Evolutionary conservation across 805 yeast species (phyloP).

Genomic region (Lipomyces spencermartinsiae): DNA sequence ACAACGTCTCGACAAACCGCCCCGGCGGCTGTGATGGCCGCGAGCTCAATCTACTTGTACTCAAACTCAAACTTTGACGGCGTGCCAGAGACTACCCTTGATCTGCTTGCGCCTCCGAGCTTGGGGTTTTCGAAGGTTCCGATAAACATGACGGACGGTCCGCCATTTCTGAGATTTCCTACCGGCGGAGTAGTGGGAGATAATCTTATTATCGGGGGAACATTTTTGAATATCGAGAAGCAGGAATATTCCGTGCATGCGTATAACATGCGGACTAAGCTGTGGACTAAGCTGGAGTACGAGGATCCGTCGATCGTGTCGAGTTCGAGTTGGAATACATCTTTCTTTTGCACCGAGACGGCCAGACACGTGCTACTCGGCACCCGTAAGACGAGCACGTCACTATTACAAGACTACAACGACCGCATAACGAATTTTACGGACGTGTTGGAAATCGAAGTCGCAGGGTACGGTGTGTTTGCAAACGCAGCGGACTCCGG

Average conservation of each 20-base stretch:
- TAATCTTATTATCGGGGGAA: constrained; percentile 25
- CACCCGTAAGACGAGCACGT: not conserved
- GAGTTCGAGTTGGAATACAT: constrained; percentile 19
- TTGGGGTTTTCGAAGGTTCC: constrained; percentile 4
- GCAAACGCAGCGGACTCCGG: constrained; percentile 14
- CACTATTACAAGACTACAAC: constrained; percentile 22
- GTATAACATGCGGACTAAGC: constrained; percentile 15
- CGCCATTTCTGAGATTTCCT: constrained; percentile 34
- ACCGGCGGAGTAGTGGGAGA: constrained; percentile 29
- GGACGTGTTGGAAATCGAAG: constrained; percentile 20
- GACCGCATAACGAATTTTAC: constrained; percentile 23
- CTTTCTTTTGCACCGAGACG: constrained; percentile 10
- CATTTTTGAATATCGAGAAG: constrained; percentile 5
- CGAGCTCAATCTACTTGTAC: constrained; percentile 17
- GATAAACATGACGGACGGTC: constrained; percentile 8
- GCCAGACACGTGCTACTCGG: constrained; percentile 19
- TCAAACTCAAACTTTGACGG: constrained; percentile 23
- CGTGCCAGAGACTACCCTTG: constrained; percentile 14
- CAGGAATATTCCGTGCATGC: constrained; percentile 26
- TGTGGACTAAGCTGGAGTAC: constrained; percentile 20
- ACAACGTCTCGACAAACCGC: not conserved
- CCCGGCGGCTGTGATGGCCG: constrained; percentile 3
- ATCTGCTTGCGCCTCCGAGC: constrained; percentile 16
- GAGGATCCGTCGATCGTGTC: not conserved
- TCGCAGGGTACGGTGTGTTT: constrained; percentile 22